Evolutionary conservation across 768 basidiomycete genomes (phyloP).

Genomic region (Paxillus involutus): DNA sequence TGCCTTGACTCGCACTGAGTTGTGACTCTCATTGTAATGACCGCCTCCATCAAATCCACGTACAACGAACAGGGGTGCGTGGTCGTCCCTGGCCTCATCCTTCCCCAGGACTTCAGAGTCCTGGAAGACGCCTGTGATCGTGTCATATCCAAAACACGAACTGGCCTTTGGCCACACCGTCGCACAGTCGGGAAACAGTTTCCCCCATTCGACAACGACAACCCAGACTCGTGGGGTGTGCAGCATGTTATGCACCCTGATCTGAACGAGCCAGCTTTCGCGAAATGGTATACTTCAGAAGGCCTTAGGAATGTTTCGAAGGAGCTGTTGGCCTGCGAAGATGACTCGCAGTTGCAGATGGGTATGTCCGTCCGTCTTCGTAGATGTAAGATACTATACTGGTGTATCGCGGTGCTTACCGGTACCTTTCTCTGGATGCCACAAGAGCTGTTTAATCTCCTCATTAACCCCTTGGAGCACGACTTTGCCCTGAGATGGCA

Average conservation of each 20-base stretch:
- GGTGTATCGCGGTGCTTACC: neutral
- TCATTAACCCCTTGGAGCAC: constrained; percentile 65
- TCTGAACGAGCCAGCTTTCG: constrained; percentile 58
- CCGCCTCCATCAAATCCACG: constrained; percentile 36
- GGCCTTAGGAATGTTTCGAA: constrained; percentile 42
- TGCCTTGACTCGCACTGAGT: neutral
- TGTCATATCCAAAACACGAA: constrained; percentile 51
- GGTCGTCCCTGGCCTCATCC: constrained; percentile 56
- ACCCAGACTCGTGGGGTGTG: constrained; percentile 77
- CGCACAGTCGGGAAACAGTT: constrained; percentile 79
- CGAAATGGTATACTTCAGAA: constrained; percentile 65
- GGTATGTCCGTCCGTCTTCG: constrained; percentile 41
- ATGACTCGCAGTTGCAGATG: constrained; percentile 63
- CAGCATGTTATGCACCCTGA: constrained; percentile 83
- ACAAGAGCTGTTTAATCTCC: constrained; percentile 67
- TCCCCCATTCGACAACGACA: constrained; percentile 60
- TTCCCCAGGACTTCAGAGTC: constrained; percentile 33
- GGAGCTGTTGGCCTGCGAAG: constrained; percentile 54
- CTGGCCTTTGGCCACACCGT: constrained; percentile 62
- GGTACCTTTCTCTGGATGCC: neutral
- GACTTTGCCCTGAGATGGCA: constrained; percentile 80
- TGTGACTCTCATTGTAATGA: neutral
- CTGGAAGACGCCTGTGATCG: constrained; percentile 53
- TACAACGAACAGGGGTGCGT: constrained; percentile 71
- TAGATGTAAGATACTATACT: too few species aligned